Base-by-base conservation (phyloP, 129 eudicot species). In the sunflower (Helianthus annuus) region DNA sequence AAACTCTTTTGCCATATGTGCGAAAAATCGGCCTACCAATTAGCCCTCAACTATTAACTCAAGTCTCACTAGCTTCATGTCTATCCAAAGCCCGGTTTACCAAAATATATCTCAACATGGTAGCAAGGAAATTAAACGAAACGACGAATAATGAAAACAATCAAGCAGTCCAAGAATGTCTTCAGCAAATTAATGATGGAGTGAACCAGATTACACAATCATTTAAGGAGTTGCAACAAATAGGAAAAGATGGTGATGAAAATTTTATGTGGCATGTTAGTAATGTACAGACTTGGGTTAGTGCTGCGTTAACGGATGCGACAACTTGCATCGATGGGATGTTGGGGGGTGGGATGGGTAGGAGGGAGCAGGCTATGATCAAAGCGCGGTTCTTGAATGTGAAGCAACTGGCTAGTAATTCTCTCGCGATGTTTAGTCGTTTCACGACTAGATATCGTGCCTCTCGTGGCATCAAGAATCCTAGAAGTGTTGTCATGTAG, bases 241-340 rank as follows among this genome's bases (percentile, higher is more conserved):
- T 58, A 59, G 61, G 75, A 57, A 76, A 68, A 59, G 75, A 76
- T 34, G 80, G 76, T 4, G 76, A 58, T 59, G 76, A 59, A 4
- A 71, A 59, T 6, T 71, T 58, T 29, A 14, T 58, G 45, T 71
- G 76, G 76, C 76, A 71, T 17, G 76, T 58, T 48, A 71, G 57
- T 15, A 58, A 71, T 39, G 74, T 58, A 62, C 77, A 68, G 73
- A 73, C 80, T 11, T 90, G 95, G 97, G 76, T 85, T 52, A 87
- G 97, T 58, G 86, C 95, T 5, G 97, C 91, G 19, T 70, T 85
- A 5, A 83, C 97, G 0, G 94, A 87, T 56, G 79, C 86, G 10
- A 77, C 74, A 3, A 44, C 69, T 0, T 90, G 97, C 68, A 56
- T 87, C 1, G 87, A 85, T 19, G 87, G 85, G 60, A 62, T 90